A percentile compares a stretch with the other conserved stretches of the same genome.
phyloP scores from a whole-genome alignment of 768 basidiomycete genomes.

The Neoboletus magnificus region DNA sequence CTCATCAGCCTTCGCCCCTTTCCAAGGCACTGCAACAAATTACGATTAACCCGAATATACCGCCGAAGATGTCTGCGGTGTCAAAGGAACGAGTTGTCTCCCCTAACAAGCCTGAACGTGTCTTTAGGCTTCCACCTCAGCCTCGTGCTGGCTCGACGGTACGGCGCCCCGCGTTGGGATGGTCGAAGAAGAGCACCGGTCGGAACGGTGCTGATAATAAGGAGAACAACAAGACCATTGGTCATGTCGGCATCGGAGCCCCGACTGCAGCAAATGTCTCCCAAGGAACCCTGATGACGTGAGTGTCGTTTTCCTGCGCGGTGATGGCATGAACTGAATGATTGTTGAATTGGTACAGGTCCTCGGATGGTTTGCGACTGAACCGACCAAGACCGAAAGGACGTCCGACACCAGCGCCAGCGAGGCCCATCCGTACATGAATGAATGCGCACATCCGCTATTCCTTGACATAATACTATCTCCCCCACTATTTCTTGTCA shows the following conservation, averaged over 20 bases:
- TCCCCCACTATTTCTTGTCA: not conserved
- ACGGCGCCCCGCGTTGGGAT: constrained; percentile 56
- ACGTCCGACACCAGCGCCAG: constrained; percentile 36
- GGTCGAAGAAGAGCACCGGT: constrained; percentile 59
- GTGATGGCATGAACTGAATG: not conserved
- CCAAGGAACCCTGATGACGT: constrained; percentile 51
- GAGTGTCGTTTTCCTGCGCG: constrained; percentile 26
- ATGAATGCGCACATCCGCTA: not conserved
- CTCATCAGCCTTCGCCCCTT: constrained; percentile 19
- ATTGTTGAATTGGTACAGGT: constrained; percentile 23
- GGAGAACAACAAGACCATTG: constrained; percentile 39
- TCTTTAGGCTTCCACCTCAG: constrained; percentile 33
- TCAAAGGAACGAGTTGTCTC: constrained; percentile 34
- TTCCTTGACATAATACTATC: not conserved
- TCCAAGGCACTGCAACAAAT: constrained; percentile 42
- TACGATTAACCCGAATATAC: constrained; percentile 40
- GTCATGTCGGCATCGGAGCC: constrained; percentile 3
- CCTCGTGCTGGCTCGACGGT: constrained; percentile 55
- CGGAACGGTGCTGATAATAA: constrained; percentile 53
- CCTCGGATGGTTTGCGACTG: constrained; percentile 41
- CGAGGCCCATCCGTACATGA: constrained; percentile 26
- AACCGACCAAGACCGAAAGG: constrained; percentile 46
- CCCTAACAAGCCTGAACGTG: constrained; percentile 30
- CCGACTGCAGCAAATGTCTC: constrained; percentile 19
- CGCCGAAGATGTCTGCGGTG: constrained; percentile 21